Evolutionary conservation across 768 basidiomycete genomes (phyloP), one percentile per base, ranked within the genome.

Genomic region (Pholiota microspora): DNA sequence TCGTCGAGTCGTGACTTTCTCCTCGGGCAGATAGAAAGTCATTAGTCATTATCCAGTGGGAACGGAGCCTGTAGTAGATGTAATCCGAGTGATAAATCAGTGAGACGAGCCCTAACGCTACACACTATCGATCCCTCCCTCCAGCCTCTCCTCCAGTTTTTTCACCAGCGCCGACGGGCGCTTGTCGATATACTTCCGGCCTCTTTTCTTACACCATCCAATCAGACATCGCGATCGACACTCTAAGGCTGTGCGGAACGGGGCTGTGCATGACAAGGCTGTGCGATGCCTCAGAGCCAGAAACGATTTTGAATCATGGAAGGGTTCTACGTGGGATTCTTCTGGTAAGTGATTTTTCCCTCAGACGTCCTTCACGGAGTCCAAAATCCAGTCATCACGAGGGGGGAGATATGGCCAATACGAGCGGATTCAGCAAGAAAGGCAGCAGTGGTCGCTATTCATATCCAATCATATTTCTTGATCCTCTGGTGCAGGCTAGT

Each of bases 301-400:
- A 6, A 6, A 31, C 29, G 29, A n/a, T 16, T 10, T 10, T 42
- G 36, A n/a, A 18, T 45, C 15, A 18, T 46, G 28, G 27, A 28
- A 29, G 46, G n/a, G 15, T 48, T 48, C 46, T 12, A 48, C 46
- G 25, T 48, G 46, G 46, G 21, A 34, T 35, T 36, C n/a, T n/a
- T n/a, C 32, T 38, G 24, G 40, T 42, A 42, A 21, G 40, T 42
- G 40, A 42, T 42, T 21, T 42, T 38, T 16, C 38, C 38, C 38
- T 40, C 38, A 23, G 38, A 18, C 38, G 4, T 6, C 29, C 38
- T 40, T 42, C 40, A 42, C 21, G 38, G 38, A 40, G 18, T 42
- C 40, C 16, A 10, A 16, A 42, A 18, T 18, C 4, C 21, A 4
- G 10, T 21, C 40, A 16, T 42, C 40, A 42, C 40, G 40, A 42